A percentile compares a stretch with the other conserved stretches of the same genome.
These are phyloP conservation scores for Fusarium redolens DNA, from an alignment of 2,329 filamentous ascomycete species.

Conservation along the genomic window DNA sequence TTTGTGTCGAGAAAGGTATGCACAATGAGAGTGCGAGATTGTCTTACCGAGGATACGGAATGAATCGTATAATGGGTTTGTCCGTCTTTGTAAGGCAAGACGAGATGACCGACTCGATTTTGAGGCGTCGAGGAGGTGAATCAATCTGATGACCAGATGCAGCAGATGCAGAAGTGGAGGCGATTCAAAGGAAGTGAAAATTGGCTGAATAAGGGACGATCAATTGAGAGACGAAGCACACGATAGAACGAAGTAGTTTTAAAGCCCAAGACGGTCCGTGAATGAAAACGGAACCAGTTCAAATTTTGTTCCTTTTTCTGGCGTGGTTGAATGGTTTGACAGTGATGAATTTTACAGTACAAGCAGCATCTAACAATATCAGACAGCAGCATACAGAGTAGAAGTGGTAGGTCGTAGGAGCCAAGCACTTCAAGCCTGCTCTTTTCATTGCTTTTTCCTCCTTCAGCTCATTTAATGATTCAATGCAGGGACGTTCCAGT, in stretches of 20 bases:
- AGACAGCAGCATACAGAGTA: not conserved
- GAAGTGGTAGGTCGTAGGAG: not conserved
- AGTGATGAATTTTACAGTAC: not conserved
- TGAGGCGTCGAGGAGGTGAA: conserved; percentile 20
- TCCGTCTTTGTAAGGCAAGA: conserved; percentile 19
- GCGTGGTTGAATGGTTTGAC: conserved; percentile 1
- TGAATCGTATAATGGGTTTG: conserved; percentile 21
- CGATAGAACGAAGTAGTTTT: not conserved
- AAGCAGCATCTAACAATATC: not conserved
- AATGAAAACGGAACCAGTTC: not conserved
- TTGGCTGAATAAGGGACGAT: conserved; percentile 3
- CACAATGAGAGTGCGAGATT: conserved; percentile 17
- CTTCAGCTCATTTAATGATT: not conserved
- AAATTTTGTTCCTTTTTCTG: not conserved
- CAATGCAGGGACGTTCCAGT: conserved; percentile 6
- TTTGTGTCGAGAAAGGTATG: not conserved
- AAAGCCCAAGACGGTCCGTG: conserved; percentile 9
- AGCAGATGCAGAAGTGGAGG: conserved; percentile 25
- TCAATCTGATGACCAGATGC: conserved; percentile 19
- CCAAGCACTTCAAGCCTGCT: not conserved
- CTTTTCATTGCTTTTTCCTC: not conserved
- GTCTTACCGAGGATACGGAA: conserved; percentile 25
- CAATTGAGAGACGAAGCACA: conserved; percentile 6
- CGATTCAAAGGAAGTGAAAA: conserved; percentile 8
- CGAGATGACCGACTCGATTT: conserved; percentile 6